Evolutionary conservation across 1,284 basidiomycete genomes (phyloP).

Genomic region (Melampsora abietis-canadensis): DNA sequence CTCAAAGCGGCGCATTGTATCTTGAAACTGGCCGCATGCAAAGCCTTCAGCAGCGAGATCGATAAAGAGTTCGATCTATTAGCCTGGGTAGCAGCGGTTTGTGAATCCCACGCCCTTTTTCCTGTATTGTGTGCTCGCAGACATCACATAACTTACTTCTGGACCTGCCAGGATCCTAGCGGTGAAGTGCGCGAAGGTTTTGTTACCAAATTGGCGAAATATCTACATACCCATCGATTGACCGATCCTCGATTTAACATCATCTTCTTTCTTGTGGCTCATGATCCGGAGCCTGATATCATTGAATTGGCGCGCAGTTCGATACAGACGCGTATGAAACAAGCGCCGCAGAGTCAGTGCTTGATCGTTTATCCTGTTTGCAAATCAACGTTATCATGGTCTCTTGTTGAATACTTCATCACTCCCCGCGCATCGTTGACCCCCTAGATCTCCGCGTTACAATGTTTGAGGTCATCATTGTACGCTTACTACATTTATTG

Average conservation of each 20-base stretch:
- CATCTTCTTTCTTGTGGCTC: conserved; percentile 79
- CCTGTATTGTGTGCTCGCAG: conserved; percentile 22
- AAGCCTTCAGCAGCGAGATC: conserved; percentile 64
- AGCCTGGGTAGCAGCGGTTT: conserved; percentile 73
- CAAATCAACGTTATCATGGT: neutral
- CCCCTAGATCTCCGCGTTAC: conserved; percentile 62
- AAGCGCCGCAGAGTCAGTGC: conserved; percentile 58
- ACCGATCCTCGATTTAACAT: conserved; percentile 68
- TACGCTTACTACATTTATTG: conserved; percentile 78
- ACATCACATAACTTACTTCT: conserved; percentile 21
- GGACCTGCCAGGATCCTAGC: conserved; percentile 69
- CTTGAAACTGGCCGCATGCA: conserved; percentile 70
- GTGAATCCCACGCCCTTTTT: neutral
- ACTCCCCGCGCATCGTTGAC: neutral
- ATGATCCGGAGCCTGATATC: conserved; percentile 84
- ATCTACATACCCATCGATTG: conserved; percentile 55
- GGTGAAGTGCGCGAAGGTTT: conserved; percentile 79
- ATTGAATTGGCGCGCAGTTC: conserved; percentile 59
- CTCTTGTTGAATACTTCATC: neutral
- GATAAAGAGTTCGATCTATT: conserved; percentile 66
- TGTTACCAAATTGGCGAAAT: conserved; percentile 68
- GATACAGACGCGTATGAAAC: conserved; percentile 58
- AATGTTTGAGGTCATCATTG: conserved; percentile 74
- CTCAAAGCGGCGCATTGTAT: conserved; percentile 76
- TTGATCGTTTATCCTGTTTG: conserved; percentile 41